Base-by-base conservation (phyloP, 1,139 yeast genomes). In the Suhomyces anneliseae region DNA sequence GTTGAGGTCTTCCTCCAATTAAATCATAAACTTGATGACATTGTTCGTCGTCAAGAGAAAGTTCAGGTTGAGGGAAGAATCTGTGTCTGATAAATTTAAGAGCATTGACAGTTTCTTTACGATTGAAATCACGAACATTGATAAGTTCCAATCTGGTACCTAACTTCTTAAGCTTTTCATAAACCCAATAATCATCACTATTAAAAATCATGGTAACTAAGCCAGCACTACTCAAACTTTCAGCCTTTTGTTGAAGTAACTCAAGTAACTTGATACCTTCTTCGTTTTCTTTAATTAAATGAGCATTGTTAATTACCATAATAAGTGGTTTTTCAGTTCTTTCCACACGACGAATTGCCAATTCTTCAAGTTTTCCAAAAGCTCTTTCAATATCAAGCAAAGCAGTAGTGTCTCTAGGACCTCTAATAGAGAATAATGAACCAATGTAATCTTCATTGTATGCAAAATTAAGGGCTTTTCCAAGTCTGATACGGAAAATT, bases 1-100 rank as follows among this genome's bases (percentile, higher is more conserved):
- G 95, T 62, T 88, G 96, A 0, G 95, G 92, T 40, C 96, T 74
- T 1, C 96, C 96, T 5, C 96, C 96, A 45, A 88, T 82, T 38
- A 87, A 68, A 53, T 84, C 82, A 63, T 86, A 88, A 5, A 87
- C 77, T 38, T 78, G 69, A 47, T 79, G 70, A 26, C 90, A 83
- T 1, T 64, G 53, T 1, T 64, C 69, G 7, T 70, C 72, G 29
- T 42, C 34, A 29, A 56, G 38, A 12, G 69, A 34, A 35, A 8
- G 33, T 26, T 45, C 35, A 9, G 59, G 56, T 12, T 76, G 74
- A n/a, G 78, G 74, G 48, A 69, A 75, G 54, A 74, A 76, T 39
- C 68, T 58, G 42, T 66, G 69, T 49, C 95, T 71, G 1, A 85
- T 73, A 32, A 77, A 74, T 51, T 74, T 70, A 41, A 87, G 65